Evolutionary conservation across 495 filamentous ascomycete species (phyloP).

Genomic region (Darksidea phi): DNA sequence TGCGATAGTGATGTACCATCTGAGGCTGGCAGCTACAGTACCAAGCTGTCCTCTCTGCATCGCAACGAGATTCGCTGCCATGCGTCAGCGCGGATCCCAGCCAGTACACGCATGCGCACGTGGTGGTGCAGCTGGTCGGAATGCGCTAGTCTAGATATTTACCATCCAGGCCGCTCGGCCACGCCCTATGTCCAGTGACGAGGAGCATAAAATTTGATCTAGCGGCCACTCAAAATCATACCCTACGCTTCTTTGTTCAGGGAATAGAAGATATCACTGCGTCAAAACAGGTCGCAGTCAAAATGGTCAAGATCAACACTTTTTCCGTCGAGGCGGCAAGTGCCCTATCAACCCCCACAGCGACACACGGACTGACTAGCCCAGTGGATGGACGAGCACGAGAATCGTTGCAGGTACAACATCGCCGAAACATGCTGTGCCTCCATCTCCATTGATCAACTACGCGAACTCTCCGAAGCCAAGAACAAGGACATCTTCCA

Average conservation of each 20-base stretch:
- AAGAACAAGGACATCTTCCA: slow-evolving; percentile 47
- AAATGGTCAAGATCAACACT: slow-evolving; percentile 64
- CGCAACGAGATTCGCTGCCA: too few species aligned
- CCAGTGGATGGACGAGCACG: slow-evolving; percentile 89
- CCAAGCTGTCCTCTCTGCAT: neutral
- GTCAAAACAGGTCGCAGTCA: neutral
- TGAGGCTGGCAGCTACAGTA: neutral
- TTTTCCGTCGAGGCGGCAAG: slow-evolving; percentile 25
- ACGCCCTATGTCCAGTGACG: neutral
- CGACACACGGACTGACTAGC: neutral
- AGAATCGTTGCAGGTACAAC: slow-evolving; percentile 72
- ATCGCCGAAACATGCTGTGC: slow-evolving; percentile 85
- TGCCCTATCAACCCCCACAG: slow-evolving; percentile 1
- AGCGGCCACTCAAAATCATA: too few species aligned
- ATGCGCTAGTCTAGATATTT: neutral
- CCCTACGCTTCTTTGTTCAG: too few species aligned
- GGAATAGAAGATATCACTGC: neutral
- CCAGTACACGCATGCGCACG: too few species aligned
- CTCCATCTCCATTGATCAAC: slow-evolving; percentile 73
- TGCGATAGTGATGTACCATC: too few species aligned
- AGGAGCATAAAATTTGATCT: neutral
- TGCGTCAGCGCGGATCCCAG: too few species aligned
- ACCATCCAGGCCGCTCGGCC: neutral
- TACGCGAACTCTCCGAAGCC: slow-evolving; percentile 59
- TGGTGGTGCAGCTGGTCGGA: neutral